These are phyloP conservation scores for Starmera amethionina DNA, from an alignment of 805 yeast genomes.

Conservation along the genomic window DNA sequence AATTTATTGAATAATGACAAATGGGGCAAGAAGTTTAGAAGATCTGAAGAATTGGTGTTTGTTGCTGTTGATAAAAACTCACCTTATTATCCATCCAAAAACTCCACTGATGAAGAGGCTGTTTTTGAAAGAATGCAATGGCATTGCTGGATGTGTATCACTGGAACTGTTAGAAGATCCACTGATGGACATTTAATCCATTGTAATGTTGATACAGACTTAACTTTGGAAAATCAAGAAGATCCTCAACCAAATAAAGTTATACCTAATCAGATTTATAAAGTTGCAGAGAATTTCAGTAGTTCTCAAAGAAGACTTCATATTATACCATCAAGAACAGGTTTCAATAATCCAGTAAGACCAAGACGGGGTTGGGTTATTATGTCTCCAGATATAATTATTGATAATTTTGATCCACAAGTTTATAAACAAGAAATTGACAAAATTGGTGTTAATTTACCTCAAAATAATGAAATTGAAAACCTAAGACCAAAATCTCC, in stretches of 20 bases:
- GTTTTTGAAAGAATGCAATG: constrained; percentile 70
- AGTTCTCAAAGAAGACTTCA: constrained; percentile 76
- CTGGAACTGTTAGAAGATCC: constrained; percentile 86
- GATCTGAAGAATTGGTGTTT: constrained; percentile 84
- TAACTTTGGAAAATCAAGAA: constrained; percentile 50
- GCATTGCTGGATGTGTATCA: constrained; percentile 98
- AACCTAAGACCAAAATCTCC: constrained; percentile 81
- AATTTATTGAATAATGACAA: constrained; percentile 40
- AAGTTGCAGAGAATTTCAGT: constrained; percentile 82
- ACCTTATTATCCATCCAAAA: constrained; percentile 53
- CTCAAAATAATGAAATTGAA: constrained; percentile 67
- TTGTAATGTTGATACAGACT: constrained; percentile 87
- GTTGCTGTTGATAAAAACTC: constrained; percentile 61
- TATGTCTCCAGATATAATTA: constrained; percentile 71
- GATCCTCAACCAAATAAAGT: constrained; percentile 28
- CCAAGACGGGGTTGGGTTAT: constrained; percentile 87
- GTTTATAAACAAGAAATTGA: constrained; percentile 35
- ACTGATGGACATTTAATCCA: constrained; percentile 79
- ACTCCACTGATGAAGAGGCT: constrained; percentile 31
- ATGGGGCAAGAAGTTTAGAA: constrained; percentile 64
- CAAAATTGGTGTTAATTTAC: constrained; percentile 44
- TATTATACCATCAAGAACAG: constrained; percentile 68
- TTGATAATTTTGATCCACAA: constrained; percentile 54
- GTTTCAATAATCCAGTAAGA: constrained; percentile 51
- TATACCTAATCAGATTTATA: constrained; percentile 70